Conservation (phyloP, 345 rosid genomes). For the Eucalyptus grandis region DNA sequence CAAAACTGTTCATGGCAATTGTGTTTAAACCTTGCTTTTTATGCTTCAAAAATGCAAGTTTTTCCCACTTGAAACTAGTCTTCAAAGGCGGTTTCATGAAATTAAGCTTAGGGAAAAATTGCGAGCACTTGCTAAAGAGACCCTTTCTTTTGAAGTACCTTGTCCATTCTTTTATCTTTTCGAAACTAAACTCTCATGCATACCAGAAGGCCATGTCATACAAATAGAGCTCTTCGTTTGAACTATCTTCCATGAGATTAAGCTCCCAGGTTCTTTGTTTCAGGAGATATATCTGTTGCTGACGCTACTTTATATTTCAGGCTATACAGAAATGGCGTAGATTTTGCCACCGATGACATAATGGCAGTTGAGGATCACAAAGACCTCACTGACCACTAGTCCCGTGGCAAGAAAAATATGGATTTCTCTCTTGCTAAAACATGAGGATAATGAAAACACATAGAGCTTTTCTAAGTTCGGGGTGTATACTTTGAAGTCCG, state of each 20-base stretch:
- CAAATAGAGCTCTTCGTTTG: neutral
- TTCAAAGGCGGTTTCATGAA: neutral
- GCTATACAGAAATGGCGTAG: constrained; percentile 54
- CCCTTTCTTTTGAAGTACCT: neutral
- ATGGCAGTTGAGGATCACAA: constrained; percentile 58
- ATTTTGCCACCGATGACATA: constrained; percentile 60
- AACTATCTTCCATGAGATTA: neutral
- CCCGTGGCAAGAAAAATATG: constrained; percentile 40
- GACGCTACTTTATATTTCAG: neutral
- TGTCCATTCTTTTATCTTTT: neutral
- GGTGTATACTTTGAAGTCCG: no score
- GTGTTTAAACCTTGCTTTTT: neutral
- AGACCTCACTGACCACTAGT: constrained; percentile 24
- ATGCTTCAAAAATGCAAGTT: neutral
- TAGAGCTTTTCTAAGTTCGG: constrained; percentile 23
- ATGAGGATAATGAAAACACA: constrained; percentile 33
- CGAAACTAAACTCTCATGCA: neutral
- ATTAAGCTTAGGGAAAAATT: neutral
- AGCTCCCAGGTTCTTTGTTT: neutral
- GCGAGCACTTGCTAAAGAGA: neutral
- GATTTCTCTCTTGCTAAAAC: constrained; percentile 50
- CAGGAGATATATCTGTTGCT: neutral
- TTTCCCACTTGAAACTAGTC: neutral
- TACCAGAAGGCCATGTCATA: neutral
- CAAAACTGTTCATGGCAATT: neutral